Percentiles rank a stretch among this genome's conserved stretches.
Evolutionary conservation across 2,329 filamentous ascomycete species (phyloP).

Genomic region (Pseudomassariella vexata): DNA sequence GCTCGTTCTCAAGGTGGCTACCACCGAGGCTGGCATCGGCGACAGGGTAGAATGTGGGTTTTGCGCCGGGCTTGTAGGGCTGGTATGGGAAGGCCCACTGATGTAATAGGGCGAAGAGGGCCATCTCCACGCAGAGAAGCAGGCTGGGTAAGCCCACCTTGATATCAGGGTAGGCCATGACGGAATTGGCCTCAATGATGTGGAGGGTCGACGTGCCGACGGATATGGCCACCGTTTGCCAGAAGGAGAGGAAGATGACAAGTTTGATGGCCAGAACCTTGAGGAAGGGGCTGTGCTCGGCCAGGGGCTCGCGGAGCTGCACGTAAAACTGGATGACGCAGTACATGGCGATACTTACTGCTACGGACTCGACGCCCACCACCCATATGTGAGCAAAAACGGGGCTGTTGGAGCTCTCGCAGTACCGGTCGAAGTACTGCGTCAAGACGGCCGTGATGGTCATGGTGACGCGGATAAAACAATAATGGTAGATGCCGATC

Average conservation of each 20-base stretch:
- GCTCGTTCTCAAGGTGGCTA: slow-evolving; percentile 35
- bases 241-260: slow-evolving; percentile 87
- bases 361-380: slow-evolving; percentile 61
- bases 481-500: slow-evolving; percentile 81
- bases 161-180: slow-evolving; percentile 67
- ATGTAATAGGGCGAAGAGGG: slow-evolving; percentile 71
- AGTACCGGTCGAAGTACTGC: slow-evolving; percentile 65
- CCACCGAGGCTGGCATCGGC: slow-evolving; percentile 33
- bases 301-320: slow-evolving; percentile 64
- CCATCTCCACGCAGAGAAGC: slow-evolving; percentile 80
- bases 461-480: slow-evolving; percentile 73
- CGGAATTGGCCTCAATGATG: slow-evolving; percentile 53
- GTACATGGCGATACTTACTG: slow-evolving; percentile 82
- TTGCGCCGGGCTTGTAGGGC: slow-evolving; percentile 52
- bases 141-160: slow-evolving; percentile 75
- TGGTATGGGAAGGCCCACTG: slow-evolving; percentile 77
- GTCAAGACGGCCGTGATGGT: slow-evolving; percentile 72
- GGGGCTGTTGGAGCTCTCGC: slow-evolving; percentile 71
- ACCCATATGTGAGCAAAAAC: slow-evolving; percentile 84
- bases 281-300: slow-evolving; percentile 65
- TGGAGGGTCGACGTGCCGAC: slow-evolving; percentile 52
- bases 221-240: slow-evolving; percentile 59
- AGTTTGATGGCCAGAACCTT: slow-evolving; percentile 86
- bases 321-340: slow-evolving; percentile 83
- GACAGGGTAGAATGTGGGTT: slow-evolving; percentile 39